A percentile compares a stretch with the other conserved stretches of the same genome.
These are phyloP conservation scores for Choiromyces venosus DNA, from an alignment of 495 filamentous ascomycete genomes.

Conservation along the genomic window DNA sequence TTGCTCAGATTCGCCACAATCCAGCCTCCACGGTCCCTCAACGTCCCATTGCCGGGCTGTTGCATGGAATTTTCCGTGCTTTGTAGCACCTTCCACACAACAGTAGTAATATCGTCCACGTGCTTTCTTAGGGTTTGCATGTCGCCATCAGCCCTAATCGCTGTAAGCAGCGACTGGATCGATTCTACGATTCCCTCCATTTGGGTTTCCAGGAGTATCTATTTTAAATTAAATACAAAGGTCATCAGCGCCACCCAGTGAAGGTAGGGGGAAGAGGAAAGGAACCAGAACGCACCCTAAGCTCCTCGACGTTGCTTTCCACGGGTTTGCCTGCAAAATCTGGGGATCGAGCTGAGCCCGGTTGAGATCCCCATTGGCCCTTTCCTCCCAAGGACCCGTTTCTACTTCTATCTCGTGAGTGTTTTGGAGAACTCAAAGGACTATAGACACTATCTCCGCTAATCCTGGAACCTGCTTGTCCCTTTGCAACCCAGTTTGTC, in stretches of 20 bases:
- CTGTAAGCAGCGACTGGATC: constrained; percentile 73
- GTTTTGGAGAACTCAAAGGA: constrained; percentile 26
- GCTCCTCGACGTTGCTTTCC: constrained; percentile 62
- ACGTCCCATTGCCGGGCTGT: constrained; percentile 43
- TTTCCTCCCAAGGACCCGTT: constrained; percentile 13
- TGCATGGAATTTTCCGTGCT: constrained; percentile 60
- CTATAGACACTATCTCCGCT: constrained; percentile 38
- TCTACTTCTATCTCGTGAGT: constrained; percentile 15
- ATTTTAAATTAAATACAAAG: constrained; percentile 22
- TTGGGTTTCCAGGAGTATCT: constrained; percentile 81
- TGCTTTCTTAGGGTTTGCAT: constrained; percentile 63
- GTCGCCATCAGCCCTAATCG: constrained; percentile 65
- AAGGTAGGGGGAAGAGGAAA: constrained; percentile 37
- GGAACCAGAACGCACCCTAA: constrained; percentile 53
- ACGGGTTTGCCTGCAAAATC: constrained; percentile 45
- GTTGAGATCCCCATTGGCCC: constrained; percentile 11
- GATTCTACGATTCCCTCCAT: constrained; percentile 72
- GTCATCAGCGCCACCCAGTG: constrained; percentile 22
- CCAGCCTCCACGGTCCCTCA: constrained; percentile 56
- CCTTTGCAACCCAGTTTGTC: constrained; percentile 24
- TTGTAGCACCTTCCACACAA: constrained; percentile 63
- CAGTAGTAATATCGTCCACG: constrained; percentile 62
- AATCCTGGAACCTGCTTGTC: constrained; percentile 26
- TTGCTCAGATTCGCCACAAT: constrained; percentile 58
- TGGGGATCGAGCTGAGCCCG: constrained; percentile 11